phyloP scores from a whole-genome alignment of 345 rosid species.

The Salix caprea region DNA sequence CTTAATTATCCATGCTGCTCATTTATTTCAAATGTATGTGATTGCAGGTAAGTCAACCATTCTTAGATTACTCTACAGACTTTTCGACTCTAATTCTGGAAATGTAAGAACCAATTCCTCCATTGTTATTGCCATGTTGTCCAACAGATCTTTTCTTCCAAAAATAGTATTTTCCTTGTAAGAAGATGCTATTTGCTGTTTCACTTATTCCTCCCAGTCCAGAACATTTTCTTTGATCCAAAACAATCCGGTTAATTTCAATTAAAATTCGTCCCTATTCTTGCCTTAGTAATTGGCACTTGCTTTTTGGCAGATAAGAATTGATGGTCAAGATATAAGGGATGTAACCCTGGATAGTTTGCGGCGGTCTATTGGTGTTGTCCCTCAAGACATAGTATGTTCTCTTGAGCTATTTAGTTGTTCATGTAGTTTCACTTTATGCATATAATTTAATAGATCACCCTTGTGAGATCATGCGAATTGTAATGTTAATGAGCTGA shows the following conservation, averaged over 20 bases:
- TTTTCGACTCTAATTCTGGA: slow-evolving; percentile 78
- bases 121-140: background rate
- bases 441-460: background rate
- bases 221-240: slow-evolving; percentile 5
- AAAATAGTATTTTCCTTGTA: background rate
- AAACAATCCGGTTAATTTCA: background rate
- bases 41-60: slow-evolving; percentile 94
- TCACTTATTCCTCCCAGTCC: background rate
- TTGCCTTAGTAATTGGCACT: background rate
- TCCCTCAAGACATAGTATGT: slow-evolving; percentile 97
- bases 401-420: slow-evolving; percentile 5
- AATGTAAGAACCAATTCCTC: slow-evolving; percentile 46
- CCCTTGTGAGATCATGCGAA: background rate
- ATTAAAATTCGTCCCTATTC: background rate
- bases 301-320: slow-evolving; percentile 46
- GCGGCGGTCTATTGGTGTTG: slow-evolving; percentile 75
- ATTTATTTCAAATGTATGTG: slow-evolving; percentile 24
- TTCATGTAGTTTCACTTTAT: background rate
- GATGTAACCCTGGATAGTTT: slow-evolving; percentile 73
- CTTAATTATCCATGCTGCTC: slow-evolving; percentile 5
- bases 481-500: slow-evolving; percentile 6
- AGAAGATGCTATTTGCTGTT: background rate
- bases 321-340: slow-evolving; percentile 84
- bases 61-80: slow-evolving; percentile 85
- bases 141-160: background rate